Conservation (phyloP, 257 asterid genomes). For the Lycium barbarum region DNA sequence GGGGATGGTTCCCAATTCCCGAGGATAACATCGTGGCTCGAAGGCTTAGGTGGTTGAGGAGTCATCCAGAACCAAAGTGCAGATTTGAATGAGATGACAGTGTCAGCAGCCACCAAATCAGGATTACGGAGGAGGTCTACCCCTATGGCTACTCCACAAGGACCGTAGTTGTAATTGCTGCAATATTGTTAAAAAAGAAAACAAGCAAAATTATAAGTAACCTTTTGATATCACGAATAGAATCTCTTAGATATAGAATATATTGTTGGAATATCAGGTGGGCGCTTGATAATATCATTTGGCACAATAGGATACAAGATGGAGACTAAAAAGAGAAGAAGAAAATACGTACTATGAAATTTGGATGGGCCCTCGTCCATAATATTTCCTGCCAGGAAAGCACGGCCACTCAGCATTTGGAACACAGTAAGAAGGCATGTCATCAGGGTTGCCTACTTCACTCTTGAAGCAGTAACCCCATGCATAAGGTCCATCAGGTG, state of each 20-base stretch:
- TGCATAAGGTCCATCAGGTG: constrained; percentile 45
- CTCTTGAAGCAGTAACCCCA: constrained; percentile 44
- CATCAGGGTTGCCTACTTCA: constrained; percentile 33
- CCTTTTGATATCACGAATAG: neutral
- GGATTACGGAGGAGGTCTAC: too few species aligned
- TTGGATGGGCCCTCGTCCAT: too few species aligned
- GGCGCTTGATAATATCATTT: neutral
- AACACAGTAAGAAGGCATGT: constrained; percentile 24
- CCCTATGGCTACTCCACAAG: too few species aligned
- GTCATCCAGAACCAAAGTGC: constrained; percentile 55
- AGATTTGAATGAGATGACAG: constrained; percentile 43
- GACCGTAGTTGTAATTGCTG: too few species aligned
- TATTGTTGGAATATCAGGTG: neutral
- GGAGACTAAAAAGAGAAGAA: too few species aligned
- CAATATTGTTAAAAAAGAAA: too few species aligned
- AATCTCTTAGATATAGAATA: neutral
- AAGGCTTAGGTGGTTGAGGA: constrained; percentile 44
- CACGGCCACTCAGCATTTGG: constrained; percentile 29
- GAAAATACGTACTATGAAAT: too few species aligned
- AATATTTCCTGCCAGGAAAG: too few species aligned
- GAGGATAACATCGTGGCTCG: constrained; percentile 37
- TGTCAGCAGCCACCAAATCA: constrained; percentile 16
- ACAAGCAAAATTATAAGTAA: neutral
- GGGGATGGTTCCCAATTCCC: constrained; percentile 47
- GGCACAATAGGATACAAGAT: neutral